Evolutionary conservation across 495 filamentous ascomycete genomes (phyloP).

Genomic region (Xylaria longipes): DNA sequence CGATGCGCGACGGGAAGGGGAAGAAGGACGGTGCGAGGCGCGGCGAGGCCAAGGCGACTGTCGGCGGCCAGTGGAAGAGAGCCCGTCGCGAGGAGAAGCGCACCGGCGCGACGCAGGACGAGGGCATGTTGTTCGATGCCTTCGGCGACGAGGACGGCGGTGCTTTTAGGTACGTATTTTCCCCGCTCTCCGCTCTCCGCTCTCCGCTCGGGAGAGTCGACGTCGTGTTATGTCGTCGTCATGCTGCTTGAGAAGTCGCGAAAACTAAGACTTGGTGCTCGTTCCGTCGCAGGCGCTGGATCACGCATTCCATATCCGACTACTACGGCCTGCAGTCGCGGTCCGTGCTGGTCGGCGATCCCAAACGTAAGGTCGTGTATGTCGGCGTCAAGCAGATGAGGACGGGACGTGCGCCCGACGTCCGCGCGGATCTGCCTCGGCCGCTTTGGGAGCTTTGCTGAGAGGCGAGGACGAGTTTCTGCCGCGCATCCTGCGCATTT

Average conservation of each 20-base stretch:
- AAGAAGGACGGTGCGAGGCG: conserved; percentile 38
- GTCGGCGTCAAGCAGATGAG: conserved; percentile 70
- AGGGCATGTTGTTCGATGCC: conserved; percentile 82
- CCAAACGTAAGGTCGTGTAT: conserved; percentile 83
- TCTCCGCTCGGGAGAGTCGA: background rate
- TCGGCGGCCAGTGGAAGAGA: conserved; percentile 38
- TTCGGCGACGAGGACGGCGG: conserved; percentile 74
- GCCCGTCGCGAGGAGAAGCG: conserved; percentile 50
- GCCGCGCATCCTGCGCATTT: background rate
- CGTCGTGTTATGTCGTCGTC: background rate
- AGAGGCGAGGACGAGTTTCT: conserved; percentile 6
- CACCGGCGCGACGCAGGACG: conserved; percentile 58
- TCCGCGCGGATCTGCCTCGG: conserved; percentile 53
- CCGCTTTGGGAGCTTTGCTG: conserved; percentile 69
- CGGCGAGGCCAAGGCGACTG: conserved; percentile 21
- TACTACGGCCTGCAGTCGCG: conserved; percentile 93
- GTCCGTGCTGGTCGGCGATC: conserved; percentile 77
- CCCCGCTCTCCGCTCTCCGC: conserved; percentile 3
- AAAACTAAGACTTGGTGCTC: conserved; percentile 34
- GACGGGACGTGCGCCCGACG: conserved; percentile 33
- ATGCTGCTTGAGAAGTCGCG: conserved; percentile 10
- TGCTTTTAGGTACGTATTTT: conserved; percentile 76
- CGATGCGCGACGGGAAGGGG: conserved; percentile 66
- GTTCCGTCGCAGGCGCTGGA: conserved; percentile 71
- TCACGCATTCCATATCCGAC: conserved; percentile 88